Evolutionary conservation across 768 basidiomycete genomes (phyloP).

Genomic region (Saitozyma podzolica): DNA sequence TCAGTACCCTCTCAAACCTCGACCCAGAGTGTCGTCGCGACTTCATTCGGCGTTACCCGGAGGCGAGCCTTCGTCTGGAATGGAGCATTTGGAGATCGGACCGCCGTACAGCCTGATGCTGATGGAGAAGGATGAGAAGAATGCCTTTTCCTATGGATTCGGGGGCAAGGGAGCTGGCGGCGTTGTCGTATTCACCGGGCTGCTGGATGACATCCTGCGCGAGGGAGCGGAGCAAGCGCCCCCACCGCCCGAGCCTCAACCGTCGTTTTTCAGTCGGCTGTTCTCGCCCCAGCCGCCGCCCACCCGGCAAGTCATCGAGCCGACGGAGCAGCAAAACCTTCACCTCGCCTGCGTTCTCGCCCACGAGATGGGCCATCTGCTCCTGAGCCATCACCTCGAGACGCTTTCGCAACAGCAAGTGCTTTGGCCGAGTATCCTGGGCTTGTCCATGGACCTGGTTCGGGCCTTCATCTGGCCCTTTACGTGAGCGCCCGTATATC

Average conservation of each 20-base stretch:
- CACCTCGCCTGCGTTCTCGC: conserved; percentile 87
- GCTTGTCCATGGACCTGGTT: conserved; percentile 72
- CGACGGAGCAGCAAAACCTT: conserved; percentile 78
- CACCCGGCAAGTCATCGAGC: conserved; percentile 55
- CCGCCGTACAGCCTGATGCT: conserved; percentile 87
- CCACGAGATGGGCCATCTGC: conserved; percentile 89
- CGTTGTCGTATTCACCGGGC: conserved; percentile 90
- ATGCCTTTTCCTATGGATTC: conserved; percentile 96
- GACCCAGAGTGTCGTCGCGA: conserved; percentile 73
- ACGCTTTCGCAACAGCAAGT: conserved; percentile 82
- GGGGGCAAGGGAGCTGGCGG: conserved; percentile 83
- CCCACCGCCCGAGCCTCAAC: background rate
- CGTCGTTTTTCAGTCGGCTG: background rate
- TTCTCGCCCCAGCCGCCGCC: background rate
- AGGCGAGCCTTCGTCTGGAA: conserved; percentile 30
- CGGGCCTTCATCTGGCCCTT: conserved; percentile 80
- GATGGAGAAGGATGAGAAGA: conserved; percentile 81
- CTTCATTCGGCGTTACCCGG: conserved; percentile 57
- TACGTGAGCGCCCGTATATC: conserved; percentile 64
- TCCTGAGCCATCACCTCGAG: conserved; percentile 88
- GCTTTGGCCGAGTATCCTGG: conserved; percentile 74
- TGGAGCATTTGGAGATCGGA: conserved; percentile 58
- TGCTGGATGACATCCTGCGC: conserved; percentile 81
- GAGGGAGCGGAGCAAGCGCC: conserved; percentile 8
- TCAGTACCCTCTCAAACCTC: conserved; percentile 75